phyloP scores from a whole-genome alignment of 257 asterid genomes.

The Solanum chilense region DNA sequence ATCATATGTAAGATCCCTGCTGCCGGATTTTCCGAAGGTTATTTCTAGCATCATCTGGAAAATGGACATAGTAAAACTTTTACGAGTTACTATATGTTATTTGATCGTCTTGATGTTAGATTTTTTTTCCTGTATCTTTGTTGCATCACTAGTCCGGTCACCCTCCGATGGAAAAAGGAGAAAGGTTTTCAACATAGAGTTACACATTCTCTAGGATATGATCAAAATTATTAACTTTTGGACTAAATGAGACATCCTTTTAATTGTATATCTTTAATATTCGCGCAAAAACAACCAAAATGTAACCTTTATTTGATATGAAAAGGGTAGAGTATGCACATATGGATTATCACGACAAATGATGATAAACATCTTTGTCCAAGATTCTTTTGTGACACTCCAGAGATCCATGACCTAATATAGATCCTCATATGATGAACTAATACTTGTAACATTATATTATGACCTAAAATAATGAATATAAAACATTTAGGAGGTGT shows the following conservation, averaged over 20 bases:
- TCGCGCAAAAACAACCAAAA: slow-evolving; percentile 20
- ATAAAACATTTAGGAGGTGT: too few species aligned
- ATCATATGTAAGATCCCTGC: too few species aligned
- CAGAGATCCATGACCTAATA: too few species aligned
- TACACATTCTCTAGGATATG: background rate
- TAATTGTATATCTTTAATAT: slow-evolving; percentile 19
- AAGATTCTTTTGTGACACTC: slow-evolving; percentile 5
- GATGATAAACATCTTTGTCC: slow-evolving; percentile 9
- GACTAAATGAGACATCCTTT: slow-evolving; percentile 9
- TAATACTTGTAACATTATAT: too few species aligned
- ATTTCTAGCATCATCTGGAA: background rate
- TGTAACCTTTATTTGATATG: slow-evolving; percentile 20
- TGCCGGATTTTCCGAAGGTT: too few species aligned
- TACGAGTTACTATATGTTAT: background rate
- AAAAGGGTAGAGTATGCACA: background rate
- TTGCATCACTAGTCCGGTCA: background rate
- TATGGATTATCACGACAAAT: slow-evolving; percentile 16
- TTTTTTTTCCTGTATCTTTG: background rate
- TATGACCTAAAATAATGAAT: too few species aligned
- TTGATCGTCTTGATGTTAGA: too few species aligned
- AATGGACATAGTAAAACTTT: background rate
- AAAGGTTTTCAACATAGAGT: slow-evolving; percentile 29
- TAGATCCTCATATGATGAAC: too few species aligned
- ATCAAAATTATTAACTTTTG: background rate
- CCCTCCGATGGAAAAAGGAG: background rate